Conservation (phyloP, 140 eudicot genomes). For the Bidens hawaiensis region DNA sequence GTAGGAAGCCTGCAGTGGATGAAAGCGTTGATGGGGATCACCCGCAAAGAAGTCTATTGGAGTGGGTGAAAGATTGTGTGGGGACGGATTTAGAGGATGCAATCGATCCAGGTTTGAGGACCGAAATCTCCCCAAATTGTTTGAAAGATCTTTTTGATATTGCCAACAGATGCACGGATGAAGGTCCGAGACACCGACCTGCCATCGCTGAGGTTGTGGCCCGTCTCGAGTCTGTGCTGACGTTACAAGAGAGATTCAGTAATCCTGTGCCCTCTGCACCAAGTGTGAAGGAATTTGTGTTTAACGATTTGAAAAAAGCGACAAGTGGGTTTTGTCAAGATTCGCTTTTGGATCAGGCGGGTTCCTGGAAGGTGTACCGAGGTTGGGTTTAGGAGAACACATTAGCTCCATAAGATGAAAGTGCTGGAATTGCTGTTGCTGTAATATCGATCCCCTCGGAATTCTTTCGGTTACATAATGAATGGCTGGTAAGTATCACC, state of each 20-base stretch:
- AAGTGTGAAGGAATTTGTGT: conserved; percentile 6
- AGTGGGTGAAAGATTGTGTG: no score
- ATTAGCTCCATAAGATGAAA: conserved; percentile 2
- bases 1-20: conserved; percentile 23
- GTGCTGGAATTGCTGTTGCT: conserved; percentile 18
- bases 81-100: conserved; percentile 1
- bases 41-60: not conserved
- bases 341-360: conserved; percentile 1
- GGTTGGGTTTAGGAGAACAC: conserved; percentile 18
- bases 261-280: not conserved
- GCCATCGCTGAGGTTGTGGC: conserved; percentile 17
- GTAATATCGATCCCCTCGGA: not conserved
- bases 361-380: conserved; percentile 1
- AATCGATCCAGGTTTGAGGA: conserved; percentile 16
- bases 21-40: not conserved
- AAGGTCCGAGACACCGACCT: conserved; percentile 11
- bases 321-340: conserved; percentile 3
- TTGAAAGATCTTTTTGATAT: conserved; percentile 14
- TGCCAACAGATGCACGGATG: conserved; percentile 9
- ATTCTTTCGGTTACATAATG: not conserved
- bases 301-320: conserved; percentile 6
- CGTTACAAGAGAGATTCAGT: conserved; percentile 4
- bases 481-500: conserved; percentile 19
- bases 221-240: conserved; percentile 9
- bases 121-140: conserved; percentile 3